Conservation (phyloP, 306 rosid species). For the Ochetophila trinervis region DNA sequence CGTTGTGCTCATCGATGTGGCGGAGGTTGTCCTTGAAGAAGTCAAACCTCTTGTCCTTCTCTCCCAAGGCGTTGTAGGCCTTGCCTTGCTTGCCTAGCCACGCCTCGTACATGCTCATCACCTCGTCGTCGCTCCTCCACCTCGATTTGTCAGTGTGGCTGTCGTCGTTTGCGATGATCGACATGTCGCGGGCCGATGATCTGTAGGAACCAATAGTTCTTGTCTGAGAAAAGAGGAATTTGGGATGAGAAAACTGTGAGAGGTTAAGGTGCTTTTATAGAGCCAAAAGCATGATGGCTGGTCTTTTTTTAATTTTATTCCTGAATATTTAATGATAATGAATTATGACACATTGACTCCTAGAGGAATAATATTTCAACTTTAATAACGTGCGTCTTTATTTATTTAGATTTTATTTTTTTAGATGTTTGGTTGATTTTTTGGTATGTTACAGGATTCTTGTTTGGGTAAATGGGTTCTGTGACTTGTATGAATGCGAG, state of each 20-base stretch:
- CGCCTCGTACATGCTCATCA: constrained; percentile 56
- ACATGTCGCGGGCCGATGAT: constrained; percentile 68
- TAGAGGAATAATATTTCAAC: too few relatives aligned
- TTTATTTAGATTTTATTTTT: neutral
- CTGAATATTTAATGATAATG: neutral
- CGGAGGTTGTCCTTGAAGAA: constrained; percentile 78
- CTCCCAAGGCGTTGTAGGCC: constrained; percentile 57
- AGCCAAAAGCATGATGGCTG: constrained; percentile 5
- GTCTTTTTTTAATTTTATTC: neutral
- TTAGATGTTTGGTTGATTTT: neutral
- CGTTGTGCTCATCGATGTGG: constrained; percentile 69
- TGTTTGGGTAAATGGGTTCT: constrained; percentile 96
- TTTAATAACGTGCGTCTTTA: too few relatives aligned
- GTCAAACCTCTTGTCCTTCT: constrained; percentile 69
- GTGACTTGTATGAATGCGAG: constrained; percentile 79
- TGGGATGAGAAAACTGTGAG: constrained; percentile 4
- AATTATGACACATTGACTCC: too few relatives aligned
- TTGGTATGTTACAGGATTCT: constrained; percentile 57
- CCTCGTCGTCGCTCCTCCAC: constrained; percentile 53
- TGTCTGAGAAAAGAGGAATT: neutral
- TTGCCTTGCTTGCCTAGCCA: constrained; percentile 72
- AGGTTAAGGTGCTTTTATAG: constrained; percentile 37
- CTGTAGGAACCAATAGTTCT: constrained; percentile 41
- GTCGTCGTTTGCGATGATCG: constrained; percentile 57
- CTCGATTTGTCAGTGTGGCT: constrained; percentile 26